Evolutionary conservation across 2,329 filamentous ascomycete species (phyloP).

Genomic region (Exophiala oligosperma): DNA sequence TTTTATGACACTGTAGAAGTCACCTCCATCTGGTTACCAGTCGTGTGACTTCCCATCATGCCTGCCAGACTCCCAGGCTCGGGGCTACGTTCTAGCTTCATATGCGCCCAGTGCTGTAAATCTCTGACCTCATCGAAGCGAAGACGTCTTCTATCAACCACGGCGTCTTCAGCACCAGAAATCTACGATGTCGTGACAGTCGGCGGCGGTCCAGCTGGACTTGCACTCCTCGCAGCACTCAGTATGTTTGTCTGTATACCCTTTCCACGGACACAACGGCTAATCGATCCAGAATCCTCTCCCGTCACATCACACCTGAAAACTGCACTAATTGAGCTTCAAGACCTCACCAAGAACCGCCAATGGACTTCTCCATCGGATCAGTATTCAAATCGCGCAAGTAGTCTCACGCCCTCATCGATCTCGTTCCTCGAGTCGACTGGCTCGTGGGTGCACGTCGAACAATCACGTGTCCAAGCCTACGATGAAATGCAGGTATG

Average conservation of each 20-base stretch:
- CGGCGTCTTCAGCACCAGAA: conserved; percentile 51
- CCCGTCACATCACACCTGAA: conserved; percentile 73
- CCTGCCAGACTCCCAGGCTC: conserved; percentile 6
- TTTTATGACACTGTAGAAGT: too few relatives aligned
- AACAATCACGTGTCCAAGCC: conserved; percentile 71
- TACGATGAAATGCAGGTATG: conserved; percentile 98
- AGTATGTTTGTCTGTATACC: conserved; percentile 53
- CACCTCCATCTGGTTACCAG: too few relatives aligned
- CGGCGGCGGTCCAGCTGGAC: conserved; percentile 82
- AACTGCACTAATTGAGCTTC: conserved; percentile 85
- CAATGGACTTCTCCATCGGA: conserved; percentile 66
- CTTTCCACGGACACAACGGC: neutral
- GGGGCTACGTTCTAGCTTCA: neutral
- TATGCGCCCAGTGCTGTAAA: conserved; percentile 19
- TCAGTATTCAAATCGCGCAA: conserved; percentile 89
- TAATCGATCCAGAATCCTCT: conserved; percentile 62
- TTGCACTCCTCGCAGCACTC: conserved; percentile 76
- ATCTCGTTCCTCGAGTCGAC: conserved; percentile 79
- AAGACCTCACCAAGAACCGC: conserved; percentile 72
- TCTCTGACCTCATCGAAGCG: conserved; percentile 5
- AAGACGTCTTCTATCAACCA: conserved; percentile 16
- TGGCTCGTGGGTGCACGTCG: conserved; percentile 80
- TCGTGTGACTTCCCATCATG: conserved; percentile 1
- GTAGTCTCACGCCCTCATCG: conserved; percentile 86
- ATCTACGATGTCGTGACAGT: conserved; percentile 94